Conservation (phyloP, 352 stramenopile genomes). For the Blastocystis hominis region DNA sequence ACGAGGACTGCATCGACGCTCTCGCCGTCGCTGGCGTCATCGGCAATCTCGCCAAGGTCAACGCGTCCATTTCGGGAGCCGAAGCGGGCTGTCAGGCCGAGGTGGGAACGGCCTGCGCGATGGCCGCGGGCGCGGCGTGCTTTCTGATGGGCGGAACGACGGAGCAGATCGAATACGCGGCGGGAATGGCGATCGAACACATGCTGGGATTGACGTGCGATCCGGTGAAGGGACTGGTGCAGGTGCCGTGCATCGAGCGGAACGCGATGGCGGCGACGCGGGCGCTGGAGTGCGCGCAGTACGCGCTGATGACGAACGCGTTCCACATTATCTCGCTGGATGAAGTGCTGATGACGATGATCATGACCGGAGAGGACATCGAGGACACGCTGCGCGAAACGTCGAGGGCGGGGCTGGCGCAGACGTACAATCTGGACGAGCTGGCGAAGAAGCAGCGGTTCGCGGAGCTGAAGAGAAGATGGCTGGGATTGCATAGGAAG, state of each 20-base stretch:
- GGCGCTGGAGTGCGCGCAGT: slow-evolving; percentile 58
- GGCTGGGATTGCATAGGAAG: background rate
- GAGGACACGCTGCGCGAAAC: slow-evolving; percentile 33
- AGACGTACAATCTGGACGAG: slow-evolving; percentile 50
- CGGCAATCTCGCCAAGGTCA: slow-evolving; percentile 60
- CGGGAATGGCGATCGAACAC: slow-evolving; percentile 61
- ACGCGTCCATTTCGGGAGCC: slow-evolving; percentile 60
- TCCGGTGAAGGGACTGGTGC: slow-evolving; percentile 59
- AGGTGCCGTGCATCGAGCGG: slow-evolving; percentile 61
- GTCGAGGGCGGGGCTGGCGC: slow-evolving; percentile 27
- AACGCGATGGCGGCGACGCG: slow-evolving; percentile 60
- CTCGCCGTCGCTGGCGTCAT: slow-evolving; percentile 57
- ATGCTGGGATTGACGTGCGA: slow-evolving; percentile 60
- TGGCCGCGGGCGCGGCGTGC: slow-evolving; percentile 57
- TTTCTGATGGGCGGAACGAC: slow-evolving; percentile 58
- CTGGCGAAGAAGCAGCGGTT: slow-evolving; percentile 15
- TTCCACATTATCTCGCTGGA: slow-evolving; percentile 33
- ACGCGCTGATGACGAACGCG: slow-evolving; percentile 32
- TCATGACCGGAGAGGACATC: slow-evolving; percentile 14
- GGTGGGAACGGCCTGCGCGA: slow-evolving; percentile 59
- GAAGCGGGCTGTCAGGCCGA: slow-evolving; percentile 60
- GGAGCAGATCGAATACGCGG: slow-evolving; percentile 60
- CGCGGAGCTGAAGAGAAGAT: background rate
- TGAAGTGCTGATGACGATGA: slow-evolving; percentile 44
- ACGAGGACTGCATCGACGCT: slow-evolving; percentile 58